These are phyloP conservation scores for Ligustrum vulgare DNA, from an alignment of 257 asterid species.

Conservation along the genomic window DNA sequence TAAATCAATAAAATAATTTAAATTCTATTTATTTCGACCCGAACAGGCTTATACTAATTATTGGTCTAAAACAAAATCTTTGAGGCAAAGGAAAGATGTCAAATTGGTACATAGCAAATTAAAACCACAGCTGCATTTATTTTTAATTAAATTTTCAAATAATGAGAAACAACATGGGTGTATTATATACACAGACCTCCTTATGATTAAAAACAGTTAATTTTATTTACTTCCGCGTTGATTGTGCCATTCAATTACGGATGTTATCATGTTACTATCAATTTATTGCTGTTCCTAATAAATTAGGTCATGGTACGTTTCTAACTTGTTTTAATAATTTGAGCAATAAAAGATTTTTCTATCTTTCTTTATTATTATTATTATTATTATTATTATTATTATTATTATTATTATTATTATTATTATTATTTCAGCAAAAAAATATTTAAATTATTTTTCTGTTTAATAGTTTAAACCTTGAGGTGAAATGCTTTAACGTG, in stretches of 20 bases:
- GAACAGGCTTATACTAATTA: too few species aligned
- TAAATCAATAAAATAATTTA: too few species aligned
- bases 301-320: slow-evolving; percentile 27
- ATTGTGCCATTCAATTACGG: neutral
- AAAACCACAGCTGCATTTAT: neutral
- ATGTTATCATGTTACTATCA: slow-evolving; percentile 24
- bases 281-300: slow-evolving; percentile 33
- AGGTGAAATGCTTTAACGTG: too few species aligned
- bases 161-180: neutral
- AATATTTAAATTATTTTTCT: too few species aligned
- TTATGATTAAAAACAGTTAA: too few species aligned
- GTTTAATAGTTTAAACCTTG: too few species aligned
- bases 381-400: too few species aligned
- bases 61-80: neutral
- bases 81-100: neutral
- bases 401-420: too few species aligned
- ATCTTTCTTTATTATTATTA: too few species aligned
- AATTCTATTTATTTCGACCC: too few species aligned
- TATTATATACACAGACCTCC: neutral
- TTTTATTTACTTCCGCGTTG: neutral
- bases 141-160: neutral
- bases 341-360: too few species aligned
- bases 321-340: neutral
- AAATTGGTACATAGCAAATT: neutral
- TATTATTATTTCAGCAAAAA: too few species aligned